Evolutionary conservation across 257 asterid species (phyloP), one percentile per base, ranked within the genome.

Genomic region (Cinchona pubescens): DNA sequence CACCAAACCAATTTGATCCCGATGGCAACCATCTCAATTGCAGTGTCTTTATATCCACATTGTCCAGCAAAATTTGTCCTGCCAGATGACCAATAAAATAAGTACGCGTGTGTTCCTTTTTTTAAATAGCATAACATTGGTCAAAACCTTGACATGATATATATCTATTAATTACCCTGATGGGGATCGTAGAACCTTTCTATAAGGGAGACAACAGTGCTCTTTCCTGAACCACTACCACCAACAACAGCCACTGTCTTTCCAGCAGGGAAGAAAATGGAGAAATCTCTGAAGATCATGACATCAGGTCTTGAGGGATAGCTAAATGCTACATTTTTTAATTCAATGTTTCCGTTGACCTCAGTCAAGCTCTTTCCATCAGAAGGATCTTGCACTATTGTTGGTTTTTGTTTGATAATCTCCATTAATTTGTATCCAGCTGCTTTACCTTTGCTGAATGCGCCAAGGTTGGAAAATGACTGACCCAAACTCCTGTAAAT

Each of bases 291-390:
- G 76, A 95, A 95, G 84, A 95, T 90, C 73, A 92, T 75, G 58
- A 95, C 98, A 83, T 95, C 99, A 25, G 99, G 98, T 78, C 99
- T 81, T 9, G 99, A 95, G 0, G 99, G 99, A 70, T 95, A 95
- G 86, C 98, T 91, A 82, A 95, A 95, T 49, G 92, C 87, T 43
- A 95, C 97, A 76, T 90, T 88, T 62, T 89, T 91, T 68, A 95
- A 95, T 85, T 95, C 99, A 25, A 95, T 95, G 78, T 95, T 90
- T 58, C 99, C 99, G 48, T 82, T 85, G 78, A 95, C 77, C n/a
- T 88, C 94, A 66, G 74, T 45, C 79, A 87, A 75, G 82, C 91
- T 86, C 74, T 85, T 89, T 18, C 82, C 90, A 12, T 87, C 87
- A 0, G 63, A 61, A 15, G 76, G 81, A 68, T 95, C 92, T 45